Evolutionary conservation across 2,329 filamentous ascomycete genomes (phyloP), one percentile per base, ranked within the genome.

Genomic region (Arthrobotrys sinensis): DNA sequence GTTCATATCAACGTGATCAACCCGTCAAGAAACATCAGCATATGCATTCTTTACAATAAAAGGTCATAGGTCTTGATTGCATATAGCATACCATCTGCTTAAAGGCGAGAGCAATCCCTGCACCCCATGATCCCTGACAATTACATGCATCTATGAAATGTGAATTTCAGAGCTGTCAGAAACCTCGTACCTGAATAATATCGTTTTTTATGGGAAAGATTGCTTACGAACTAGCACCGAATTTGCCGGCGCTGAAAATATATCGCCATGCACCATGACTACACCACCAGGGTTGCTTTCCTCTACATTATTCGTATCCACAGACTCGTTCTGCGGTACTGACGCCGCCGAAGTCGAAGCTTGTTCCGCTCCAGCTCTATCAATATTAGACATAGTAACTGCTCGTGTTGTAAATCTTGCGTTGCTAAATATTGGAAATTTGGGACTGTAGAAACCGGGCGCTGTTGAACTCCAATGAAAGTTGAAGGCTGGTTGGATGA

Each of bases 121-220:
- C 76, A 12, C 76, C 76, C 76, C 76, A 79, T 11, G 68, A 72
- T 32, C 76, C 76, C 38, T 55, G 36, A 45, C 68, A 72, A 60
- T 79, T 79, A 67, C 76, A 79, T 21, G 76, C 76, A 65, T 79
- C 76, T 79, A 60, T 34, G n/a, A 45, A 45, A 5, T 6, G 2
- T 6, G n/a, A 3, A 14, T n/a, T 16, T n/a, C n/a, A 45, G 14
- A 6, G n/a, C 12, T 16, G 40, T 45, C n/a, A 45, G 36, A 38
- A 38, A 8, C 8, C 36, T 14, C 12, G 6, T 8, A 3, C 12
- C n/a, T 45, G 6, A 14, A 52, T 32, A 34, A 52, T 32, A 34
- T 2, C 24, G 24, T 24, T 34, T 10, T 21, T 36, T 21, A 21
- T 8, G n/a, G 7, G 16, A 1, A 1, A 1, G 19, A 45, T 11